Evolutionary conservation across 805 yeast genomes (phyloP), one percentile per base, ranked within the genome.

Genomic region (Starmerella sp.): DNA sequence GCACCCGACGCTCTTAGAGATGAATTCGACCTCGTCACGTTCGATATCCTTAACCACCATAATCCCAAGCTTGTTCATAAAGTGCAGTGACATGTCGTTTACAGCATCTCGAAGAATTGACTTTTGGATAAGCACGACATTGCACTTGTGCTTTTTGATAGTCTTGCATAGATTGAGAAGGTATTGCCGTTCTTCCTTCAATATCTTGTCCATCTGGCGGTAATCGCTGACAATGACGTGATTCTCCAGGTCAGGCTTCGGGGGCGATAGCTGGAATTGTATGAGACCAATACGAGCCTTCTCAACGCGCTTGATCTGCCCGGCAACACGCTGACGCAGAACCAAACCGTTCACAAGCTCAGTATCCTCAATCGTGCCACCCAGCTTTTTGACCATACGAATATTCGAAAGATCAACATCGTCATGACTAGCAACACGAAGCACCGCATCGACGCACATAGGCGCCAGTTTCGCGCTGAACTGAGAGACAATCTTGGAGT

Each of bases 121-220:
- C 71, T 89, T 89, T 71, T 89, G 97, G 60, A 89, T 86, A 65
- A 89, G 75, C 62, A 89, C 70, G 55, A 89, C 96, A 63, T 90
- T 90, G 76, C 98, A 93, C 72, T 90, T 93, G 61, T 97, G 84
- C 77, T 93, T 93, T 69, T 95, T 93, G 73, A 93, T 88, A 69
- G 87, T 88, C 72, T 93, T 93, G 76, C 96, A 90, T 68, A 93
- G 86, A 70, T 91, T 91, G 68, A 93, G 78, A 66, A 93, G 74
- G 69, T 93, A 93, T 32, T 96, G 93, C 69, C 99, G 83, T 76
- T 93, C 98, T 73, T 93, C 99, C 68, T 95, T 93, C 68, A 93
- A 77, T 63, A 93, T 93, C 74, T 91, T 93, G 72, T 93, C 99
- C 99, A 93, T 93, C 73, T 93, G 98, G 72, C 98, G 81, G 75